Percentiles rank a stretch among this genome's conserved stretches.
Evolutionary conservation across 1,284 basidiomycete species (phyloP).

Genomic region (Ganoderma boninense): DNA sequence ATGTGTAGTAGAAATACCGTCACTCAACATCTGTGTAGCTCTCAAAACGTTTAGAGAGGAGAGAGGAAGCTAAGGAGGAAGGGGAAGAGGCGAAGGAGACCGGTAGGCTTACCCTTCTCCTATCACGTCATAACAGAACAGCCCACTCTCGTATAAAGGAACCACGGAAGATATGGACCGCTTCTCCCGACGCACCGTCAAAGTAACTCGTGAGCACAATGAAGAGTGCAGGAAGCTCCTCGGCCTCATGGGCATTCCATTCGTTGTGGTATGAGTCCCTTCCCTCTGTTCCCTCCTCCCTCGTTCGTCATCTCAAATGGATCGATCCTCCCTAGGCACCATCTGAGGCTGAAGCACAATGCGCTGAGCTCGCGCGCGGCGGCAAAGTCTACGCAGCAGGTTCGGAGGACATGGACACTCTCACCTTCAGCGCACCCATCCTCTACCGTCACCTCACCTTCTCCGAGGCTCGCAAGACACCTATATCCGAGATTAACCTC

Average conservation of each 20-base stretch:
- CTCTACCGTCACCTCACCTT: slow-evolving; percentile 97
- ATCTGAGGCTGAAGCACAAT: slow-evolving; percentile 98
- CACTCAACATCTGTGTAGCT: slow-evolving; percentile 58
- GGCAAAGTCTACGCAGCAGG: slow-evolving; percentile 97
- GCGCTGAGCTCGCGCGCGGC: slow-evolving; percentile 94
- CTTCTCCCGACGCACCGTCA: slow-evolving; percentile 91
- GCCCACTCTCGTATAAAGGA: slow-evolving; percentile 45
- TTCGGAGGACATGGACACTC: slow-evolving; percentile 99
- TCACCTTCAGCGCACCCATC: slow-evolving; percentile 94
- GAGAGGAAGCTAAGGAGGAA: slow-evolving; percentile 94
- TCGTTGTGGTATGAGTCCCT: slow-evolving; percentile 73
- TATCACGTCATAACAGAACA: background rate
- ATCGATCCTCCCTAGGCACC: slow-evolving; percentile 71
- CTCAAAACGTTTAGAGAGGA: slow-evolving; percentile 89
- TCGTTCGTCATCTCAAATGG: background rate
- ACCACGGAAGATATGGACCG: slow-evolving; percentile 94
- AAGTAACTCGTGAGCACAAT: slow-evolving; percentile 96
- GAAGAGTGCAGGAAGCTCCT: slow-evolving; percentile 93
- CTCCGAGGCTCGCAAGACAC: slow-evolving; percentile 98
- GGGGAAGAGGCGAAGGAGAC: slow-evolving; percentile 97
- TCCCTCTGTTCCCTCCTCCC: background rate
- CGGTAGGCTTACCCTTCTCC: slow-evolving; percentile 49
- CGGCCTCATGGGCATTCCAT: slow-evolving; percentile 96
- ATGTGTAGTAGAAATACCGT: background rate
- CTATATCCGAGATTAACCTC: slow-evolving; percentile 95